Base-by-base conservation (phyloP, 441 rosid species). In the Mallotus japonicus region DNA sequence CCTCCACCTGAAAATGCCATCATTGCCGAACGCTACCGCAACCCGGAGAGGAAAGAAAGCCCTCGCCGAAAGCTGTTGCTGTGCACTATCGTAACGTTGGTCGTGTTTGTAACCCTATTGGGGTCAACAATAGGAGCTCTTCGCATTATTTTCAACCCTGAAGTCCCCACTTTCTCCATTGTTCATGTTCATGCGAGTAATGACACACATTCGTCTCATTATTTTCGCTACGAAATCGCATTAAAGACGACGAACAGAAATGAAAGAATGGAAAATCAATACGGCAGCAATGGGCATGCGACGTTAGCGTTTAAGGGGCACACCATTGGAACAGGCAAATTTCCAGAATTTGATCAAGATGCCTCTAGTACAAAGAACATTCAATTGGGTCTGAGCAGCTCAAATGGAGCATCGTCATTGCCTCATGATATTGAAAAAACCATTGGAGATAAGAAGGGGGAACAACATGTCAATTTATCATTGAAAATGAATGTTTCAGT, bases 1-100 rank as follows among this genome's bases (percentile, higher is more conserved):
- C 87, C 87, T 0, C 80, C 82, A 0, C 81, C 82, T 0, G 85
- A 82, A 59, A 77, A 80, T 17, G 82, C 84, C 17, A 51, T 62
- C 13, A 69, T 80, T 4, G 78, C 83, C 0, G 79, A 84, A 58
- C 73, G 62, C 2, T 46, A 70, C 55, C 79, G 63, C 12, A 70
- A 72, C 24, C 73, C 62, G 0, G 71, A n/a, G 0, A 59, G 17
- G 50, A 74, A 75, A 16, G 53, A 24, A 13, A 34, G 12, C 14
- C 14, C 75, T 3, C 16, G 44, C 2, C 24, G 63, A 40, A 65
- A 19, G 24, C 22, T 46, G 16, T 53, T 70, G 32, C 4, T 70
- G 5, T 75, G 76, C 60, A 69, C 47, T 17, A 24, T 67, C 15
- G 0, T 79, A 14, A 12, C 57, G 2, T 54, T 83, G 74, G 1